A percentile compares a stretch with the other conserved stretches of the same genome.
These are phyloP conservation scores for Anthostomella pinea DNA, from an alignment of 2,329 filamentous ascomycete species.

Conservation along the genomic window DNA sequence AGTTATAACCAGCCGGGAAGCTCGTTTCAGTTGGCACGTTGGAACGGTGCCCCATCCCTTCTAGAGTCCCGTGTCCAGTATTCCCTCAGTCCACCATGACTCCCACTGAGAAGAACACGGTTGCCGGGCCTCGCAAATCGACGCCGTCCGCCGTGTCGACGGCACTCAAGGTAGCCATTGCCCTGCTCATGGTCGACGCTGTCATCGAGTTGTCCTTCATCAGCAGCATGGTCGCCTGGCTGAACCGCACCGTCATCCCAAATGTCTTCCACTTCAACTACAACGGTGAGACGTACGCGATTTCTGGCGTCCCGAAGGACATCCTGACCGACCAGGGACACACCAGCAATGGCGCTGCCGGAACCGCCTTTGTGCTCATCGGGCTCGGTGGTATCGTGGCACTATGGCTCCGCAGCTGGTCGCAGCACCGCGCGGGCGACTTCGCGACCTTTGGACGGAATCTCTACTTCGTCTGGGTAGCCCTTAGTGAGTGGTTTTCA, in stretches of 20 bases:
- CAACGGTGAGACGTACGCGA: constrained; percentile 19
- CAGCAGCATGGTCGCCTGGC: constrained; percentile 37
- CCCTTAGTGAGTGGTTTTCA: no score
- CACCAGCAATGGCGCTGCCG: constrained; percentile 40
- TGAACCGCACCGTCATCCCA: constrained; percentile 31
- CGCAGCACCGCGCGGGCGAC: constrained; percentile 17
- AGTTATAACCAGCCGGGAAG: no score
- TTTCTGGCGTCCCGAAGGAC: constrained; percentile 30
- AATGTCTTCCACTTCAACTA: constrained; percentile 25
- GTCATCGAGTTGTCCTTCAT: constrained; percentile 39
- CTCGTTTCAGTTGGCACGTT: no score
- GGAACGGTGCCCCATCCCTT: no score
- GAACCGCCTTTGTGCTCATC: constrained; percentile 35
- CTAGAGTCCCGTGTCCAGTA: no score
- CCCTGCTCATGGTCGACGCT: constrained; percentile 35
- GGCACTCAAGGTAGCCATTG: constrained; percentile 25
- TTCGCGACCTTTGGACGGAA: constrained; percentile 5
- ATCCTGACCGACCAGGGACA: constrained; percentile 40
- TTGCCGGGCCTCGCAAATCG: not conserved
- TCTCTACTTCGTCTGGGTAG: constrained; percentile 36
- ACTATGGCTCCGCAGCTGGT: constrained; percentile 28
- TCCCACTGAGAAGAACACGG: constrained; percentile 1
- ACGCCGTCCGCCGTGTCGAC: constrained; percentile 6
- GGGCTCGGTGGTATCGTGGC: constrained; percentile 32
- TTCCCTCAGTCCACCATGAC: constrained; percentile 5